Evolutionary conservation across 352 stramenopile genomes (phyloP).

Genomic region (Phytophthora megakarya): DNA sequence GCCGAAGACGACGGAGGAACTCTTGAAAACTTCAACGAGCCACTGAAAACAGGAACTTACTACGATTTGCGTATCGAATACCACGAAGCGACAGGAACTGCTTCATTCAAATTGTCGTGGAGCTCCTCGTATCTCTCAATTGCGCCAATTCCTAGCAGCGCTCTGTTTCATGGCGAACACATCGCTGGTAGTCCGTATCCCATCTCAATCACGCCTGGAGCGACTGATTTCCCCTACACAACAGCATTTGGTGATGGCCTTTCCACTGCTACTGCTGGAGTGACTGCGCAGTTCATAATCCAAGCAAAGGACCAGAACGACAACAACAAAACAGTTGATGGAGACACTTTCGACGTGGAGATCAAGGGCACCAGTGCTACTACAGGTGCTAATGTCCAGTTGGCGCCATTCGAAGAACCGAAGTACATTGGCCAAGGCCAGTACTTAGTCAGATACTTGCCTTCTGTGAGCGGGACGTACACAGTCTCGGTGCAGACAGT

Average conservation of each 20-base stretch:
- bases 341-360: conserved; percentile 77
- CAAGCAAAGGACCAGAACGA: conserved; percentile 93
- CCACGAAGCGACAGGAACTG: conserved; percentile 91
- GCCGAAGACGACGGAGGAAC: conserved; percentile 48
- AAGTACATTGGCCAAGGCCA: conserved; percentile 91
- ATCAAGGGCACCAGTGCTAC: conserved; percentile 41
- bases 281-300: conserved; percentile 91
- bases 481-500: conserved; percentile 90
- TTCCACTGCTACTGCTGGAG: conserved; percentile 75
- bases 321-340: conserved; percentile 91
- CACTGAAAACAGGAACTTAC: conserved; percentile 71
- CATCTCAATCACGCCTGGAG: conserved; percentile 89
- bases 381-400: conserved; percentile 21
- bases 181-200: conserved; percentile 94
- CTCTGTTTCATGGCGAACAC: conserved; percentile 89
- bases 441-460: conserved; percentile 92
- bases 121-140: conserved; percentile 91
- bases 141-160: conserved; percentile 77
- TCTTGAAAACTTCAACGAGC: conserved; percentile 68
- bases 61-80: conserved; percentile 97
- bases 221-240: conserved; percentile 95
- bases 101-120: conserved; percentile 90
- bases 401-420: conserved; percentile 72
- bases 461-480: conserved; percentile 87
- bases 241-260: conserved; percentile 88